phyloP scores from a whole-genome alignment of 2,329 filamentous ascomycete species.

The Mariannaea sp. region DNA sequence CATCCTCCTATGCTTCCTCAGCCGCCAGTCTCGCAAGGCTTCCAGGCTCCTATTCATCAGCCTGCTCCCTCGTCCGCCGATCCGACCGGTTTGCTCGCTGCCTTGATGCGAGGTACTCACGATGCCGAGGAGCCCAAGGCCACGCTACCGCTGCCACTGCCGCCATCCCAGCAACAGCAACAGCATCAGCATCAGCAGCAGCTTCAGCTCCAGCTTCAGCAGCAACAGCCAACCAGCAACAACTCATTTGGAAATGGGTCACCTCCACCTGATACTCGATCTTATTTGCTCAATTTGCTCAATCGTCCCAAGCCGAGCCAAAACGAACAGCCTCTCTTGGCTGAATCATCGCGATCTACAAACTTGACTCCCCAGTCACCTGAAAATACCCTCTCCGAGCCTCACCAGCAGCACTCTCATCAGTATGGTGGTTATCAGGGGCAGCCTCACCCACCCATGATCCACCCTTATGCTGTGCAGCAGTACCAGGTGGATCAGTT shows the following conservation, averaged over 20 bases:
- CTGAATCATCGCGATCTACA: conserved; percentile 50
- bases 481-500: conserved; percentile 37
- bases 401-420: conserved; percentile 36
- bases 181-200: no score
- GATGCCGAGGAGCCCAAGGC: conserved; percentile 52
- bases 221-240: conserved; percentile 32
- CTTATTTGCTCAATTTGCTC: conserved; percentile 83
- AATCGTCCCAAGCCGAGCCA: conserved; percentile 75
- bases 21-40: conserved; percentile 30
- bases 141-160: conserved; percentile 24
- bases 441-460: conserved; percentile 33
- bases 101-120: conserved; percentile 62
- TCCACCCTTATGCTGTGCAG: conserved; percentile 31
- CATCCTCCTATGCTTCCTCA: conserved; percentile 27
- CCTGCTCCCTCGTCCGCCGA: conserved; percentile 62
- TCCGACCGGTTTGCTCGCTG: conserved; percentile 62
- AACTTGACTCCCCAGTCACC: conserved; percentile 53
- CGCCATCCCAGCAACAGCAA: no score
- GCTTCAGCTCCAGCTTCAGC: no score
- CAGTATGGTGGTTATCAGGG: conserved; percentile 40
- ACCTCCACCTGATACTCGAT: conserved; percentile 73
- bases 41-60: conserved; percentile 55
- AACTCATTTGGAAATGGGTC: conserved; percentile 54
- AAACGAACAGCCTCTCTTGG: conserved; percentile 52
- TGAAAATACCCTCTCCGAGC: conserved; percentile 38